Conservation (phyloP, 768 basidiomycete genomes). For the Rhodotorula babjevae region DNA sequence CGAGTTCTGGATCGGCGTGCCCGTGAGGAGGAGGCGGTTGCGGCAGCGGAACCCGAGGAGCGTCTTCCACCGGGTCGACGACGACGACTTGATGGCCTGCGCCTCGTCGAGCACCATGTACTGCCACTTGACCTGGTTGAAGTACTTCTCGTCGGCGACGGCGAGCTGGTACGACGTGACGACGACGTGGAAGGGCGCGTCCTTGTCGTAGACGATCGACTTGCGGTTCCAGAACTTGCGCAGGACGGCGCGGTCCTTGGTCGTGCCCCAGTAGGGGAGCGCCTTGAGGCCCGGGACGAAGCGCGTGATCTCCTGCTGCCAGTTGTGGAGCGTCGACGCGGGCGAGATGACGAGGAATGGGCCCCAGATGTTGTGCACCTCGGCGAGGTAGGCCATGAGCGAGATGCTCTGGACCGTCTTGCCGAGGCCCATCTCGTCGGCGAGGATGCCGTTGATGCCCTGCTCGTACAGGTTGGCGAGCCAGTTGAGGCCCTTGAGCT, state of each 20-base stretch:
- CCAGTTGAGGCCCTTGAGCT: slow-evolving; percentile 97
- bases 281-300: slow-evolving; percentile 93
- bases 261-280: slow-evolving; percentile 95
- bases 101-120: slow-evolving; percentile 99
- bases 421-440: slow-evolving; percentile 77
- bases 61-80: slow-evolving; percentile 94
- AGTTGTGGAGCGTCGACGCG: slow-evolving; percentile 94
- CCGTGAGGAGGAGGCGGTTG: slow-evolving; percentile 88
- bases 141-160: slow-evolving; percentile 95
- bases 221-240: slow-evolving; percentile 98
- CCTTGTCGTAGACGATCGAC: slow-evolving; percentile 87
- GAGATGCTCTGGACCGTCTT: slow-evolving; percentile 95
- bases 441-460: slow-evolving; percentile 97
- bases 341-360: slow-evolving; percentile 98
- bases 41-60: slow-evolving; percentile 91
- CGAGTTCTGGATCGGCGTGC: slow-evolving; percentile 97
- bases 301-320: slow-evolving; percentile 96
- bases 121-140: slow-evolving; percentile 97
- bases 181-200: slow-evolving; percentile 92
- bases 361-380: slow-evolving; percentile 97
- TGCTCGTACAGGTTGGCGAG: slow-evolving; percentile 95
- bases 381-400: slow-evolving; percentile 87
- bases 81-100: slow-evolving; percentile 97
- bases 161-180: slow-evolving; percentile 96
- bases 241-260: slow-evolving; percentile 87